Conservation (phyloP, 257 asterid genomes). For the Lycium ferocissimum region DNA sequence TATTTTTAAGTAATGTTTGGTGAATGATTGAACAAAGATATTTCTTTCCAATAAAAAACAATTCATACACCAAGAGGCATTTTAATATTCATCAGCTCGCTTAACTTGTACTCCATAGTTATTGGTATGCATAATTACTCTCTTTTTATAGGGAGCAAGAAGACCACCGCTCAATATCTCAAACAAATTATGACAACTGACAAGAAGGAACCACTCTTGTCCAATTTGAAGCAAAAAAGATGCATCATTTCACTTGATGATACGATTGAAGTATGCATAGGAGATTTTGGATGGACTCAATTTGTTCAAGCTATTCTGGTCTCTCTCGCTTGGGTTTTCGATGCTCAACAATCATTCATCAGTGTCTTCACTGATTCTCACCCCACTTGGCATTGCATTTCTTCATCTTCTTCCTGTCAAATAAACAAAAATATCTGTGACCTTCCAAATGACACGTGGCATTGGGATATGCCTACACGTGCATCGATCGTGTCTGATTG, state of each 20-base stretch:
- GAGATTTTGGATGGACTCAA: constrained; percentile 63
- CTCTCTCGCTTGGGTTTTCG: constrained; percentile 72
- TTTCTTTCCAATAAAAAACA: not conserved
- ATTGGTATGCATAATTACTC: not conserved
- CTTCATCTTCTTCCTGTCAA: not conserved
- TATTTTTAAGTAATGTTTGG: constrained; percentile 7
- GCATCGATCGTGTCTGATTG: constrained; percentile 68
- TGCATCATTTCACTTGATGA: constrained; percentile 52
- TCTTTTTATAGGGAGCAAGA: not conserved
- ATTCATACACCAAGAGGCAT: not conserved
- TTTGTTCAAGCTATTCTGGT: constrained; percentile 56
- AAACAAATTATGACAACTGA: not conserved
- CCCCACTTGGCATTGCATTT: constrained; percentile 58
- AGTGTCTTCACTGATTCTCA: constrained; percentile 64
- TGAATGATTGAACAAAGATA: not conserved
- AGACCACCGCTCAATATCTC: not conserved
- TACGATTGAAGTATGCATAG: constrained; percentile 68
- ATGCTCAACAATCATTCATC: constrained; percentile 74
- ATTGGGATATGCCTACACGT: constrained; percentile 52
- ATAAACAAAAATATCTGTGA: constrained; percentile 37
- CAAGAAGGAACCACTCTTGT: constrained; percentile 11
- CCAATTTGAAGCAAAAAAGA: not conserved
- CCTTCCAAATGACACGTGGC: constrained; percentile 50
- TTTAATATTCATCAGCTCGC: not conserved
- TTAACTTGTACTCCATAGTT: not conserved